These are phyloP conservation scores for Eugenia klotzschiana DNA, from an alignment of 441 rosid species.

Conservation along the genomic window DNA sequence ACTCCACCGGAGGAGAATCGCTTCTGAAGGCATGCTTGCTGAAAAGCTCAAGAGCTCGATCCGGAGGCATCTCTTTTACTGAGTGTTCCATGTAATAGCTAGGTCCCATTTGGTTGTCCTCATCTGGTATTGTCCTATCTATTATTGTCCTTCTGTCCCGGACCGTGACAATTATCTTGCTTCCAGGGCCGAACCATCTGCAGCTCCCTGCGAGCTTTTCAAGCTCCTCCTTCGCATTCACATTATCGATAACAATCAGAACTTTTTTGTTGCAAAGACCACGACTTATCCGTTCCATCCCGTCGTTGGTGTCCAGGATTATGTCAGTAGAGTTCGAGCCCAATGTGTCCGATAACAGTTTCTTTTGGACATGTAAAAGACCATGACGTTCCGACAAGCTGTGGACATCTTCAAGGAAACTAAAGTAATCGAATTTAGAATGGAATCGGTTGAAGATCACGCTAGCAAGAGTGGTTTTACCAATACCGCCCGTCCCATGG, in stretches of 20 bases:
- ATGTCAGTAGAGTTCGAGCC: fast-evolving
- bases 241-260: background rate
- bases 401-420: background rate
- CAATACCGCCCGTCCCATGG: background rate
- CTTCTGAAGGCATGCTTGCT: background rate
- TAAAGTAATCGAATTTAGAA: fast-evolving
- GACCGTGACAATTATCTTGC: background rate
- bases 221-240: background rate
- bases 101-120: no score
- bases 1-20: background rate
- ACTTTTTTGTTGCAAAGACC: background rate
- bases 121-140: no score
- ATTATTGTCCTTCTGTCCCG: background rate
- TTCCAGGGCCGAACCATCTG: background rate
- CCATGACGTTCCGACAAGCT: background rate
- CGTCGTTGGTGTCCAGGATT: background rate
- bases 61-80: background rate
- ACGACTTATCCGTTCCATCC: background rate
- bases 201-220: background rate
- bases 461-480: background rate
- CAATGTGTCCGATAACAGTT: background rate
- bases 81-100: background rate
- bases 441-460: background rate
- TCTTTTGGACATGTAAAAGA: background rate
- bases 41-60: background rate